Evolutionary conservation across 352 stramenopile species (phyloP).

Genomic region (Achlya hypogyna): DNA sequence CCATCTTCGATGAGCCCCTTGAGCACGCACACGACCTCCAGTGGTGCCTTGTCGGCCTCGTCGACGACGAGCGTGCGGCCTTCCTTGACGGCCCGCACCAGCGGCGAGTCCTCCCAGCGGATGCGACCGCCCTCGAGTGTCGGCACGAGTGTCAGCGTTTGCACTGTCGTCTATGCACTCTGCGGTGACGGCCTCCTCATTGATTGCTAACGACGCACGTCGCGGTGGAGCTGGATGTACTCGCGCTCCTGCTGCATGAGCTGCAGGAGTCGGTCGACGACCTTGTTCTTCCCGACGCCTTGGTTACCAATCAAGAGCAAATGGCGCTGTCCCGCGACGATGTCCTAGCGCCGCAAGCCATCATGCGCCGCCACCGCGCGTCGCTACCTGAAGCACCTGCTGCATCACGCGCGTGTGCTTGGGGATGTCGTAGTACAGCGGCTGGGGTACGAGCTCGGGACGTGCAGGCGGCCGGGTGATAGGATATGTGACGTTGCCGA

Average conservation of each 20-base stretch:
- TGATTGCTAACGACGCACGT: conserved; percentile 40
- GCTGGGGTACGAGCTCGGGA: conserved; percentile 79
- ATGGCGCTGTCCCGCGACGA: conserved; percentile 79
- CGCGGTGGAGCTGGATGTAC: conserved; percentile 95
- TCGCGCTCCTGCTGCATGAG: conserved; percentile 89
- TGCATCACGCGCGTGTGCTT: conserved; percentile 82
- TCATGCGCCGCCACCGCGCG: not conserved
- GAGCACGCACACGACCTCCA: conserved; percentile 92
- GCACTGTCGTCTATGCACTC: conserved; percentile 91
- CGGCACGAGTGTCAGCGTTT: conserved; percentile 87
- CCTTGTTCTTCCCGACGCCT: conserved; percentile 93
- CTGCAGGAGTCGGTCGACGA: conserved; percentile 87
- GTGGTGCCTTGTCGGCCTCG: conserved; percentile 94
- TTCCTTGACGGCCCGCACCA: conserved; percentile 89
- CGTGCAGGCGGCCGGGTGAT: conserved; percentile 33
- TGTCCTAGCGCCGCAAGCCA: conserved; percentile 26
- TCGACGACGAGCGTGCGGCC: conserved; percentile 91
- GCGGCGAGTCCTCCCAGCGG: conserved; percentile 88
- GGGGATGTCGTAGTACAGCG: conserved; percentile 86
- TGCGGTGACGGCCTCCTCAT: too few species aligned
- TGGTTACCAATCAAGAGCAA: conserved; percentile 94
- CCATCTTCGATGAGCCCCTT: conserved; percentile 95
- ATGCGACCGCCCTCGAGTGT: conserved; percentile 84
- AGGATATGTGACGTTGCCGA: conserved; percentile 52
- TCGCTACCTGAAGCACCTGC: conserved; percentile 53